phyloP scores from a whole-genome alignment of 2,329 filamentous ascomycete species.

The Dactylellina sp. region DNA sequence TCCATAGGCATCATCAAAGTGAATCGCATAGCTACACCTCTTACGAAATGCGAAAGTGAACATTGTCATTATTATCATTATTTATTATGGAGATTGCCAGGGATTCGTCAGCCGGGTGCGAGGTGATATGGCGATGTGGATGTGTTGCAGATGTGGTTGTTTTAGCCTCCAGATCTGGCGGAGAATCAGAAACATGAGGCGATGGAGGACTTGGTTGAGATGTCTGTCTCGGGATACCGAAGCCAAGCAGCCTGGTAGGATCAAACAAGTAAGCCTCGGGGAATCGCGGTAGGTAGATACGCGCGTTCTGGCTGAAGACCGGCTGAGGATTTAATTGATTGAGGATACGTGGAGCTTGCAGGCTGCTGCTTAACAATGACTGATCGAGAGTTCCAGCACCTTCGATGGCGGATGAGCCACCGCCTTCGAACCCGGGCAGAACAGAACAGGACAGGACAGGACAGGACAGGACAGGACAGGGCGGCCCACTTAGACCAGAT shows the following conservation, averaged over 20 bases:
- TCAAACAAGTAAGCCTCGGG: background rate
- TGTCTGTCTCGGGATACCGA: background rate
- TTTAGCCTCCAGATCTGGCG: background rate
- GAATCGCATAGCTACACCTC: too few relatives aligned
- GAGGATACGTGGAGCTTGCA: slow-evolving; percentile 50
- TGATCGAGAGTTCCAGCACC: slow-evolving; percentile 46
- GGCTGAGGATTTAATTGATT: background rate
- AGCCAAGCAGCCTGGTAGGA: background rate
- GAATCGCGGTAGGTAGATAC: background rate
- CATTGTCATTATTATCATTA: too few relatives aligned
- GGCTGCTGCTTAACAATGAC: slow-evolving; percentile 24
- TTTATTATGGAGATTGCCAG: too few relatives aligned
- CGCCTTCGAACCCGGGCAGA: background rate
- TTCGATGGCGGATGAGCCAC: slow-evolving; percentile 32
- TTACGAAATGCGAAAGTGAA: too few relatives aligned
- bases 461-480: too few relatives aligned
- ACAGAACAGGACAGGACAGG: too few relatives aligned
- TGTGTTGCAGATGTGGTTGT: slow-evolving; percentile 25
- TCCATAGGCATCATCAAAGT: too few relatives aligned
- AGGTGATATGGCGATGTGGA: background rate
- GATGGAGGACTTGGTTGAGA: background rate
- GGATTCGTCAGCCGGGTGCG: too few relatives aligned
- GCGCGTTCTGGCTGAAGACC: slow-evolving; percentile 15
- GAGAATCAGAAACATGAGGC: background rate
- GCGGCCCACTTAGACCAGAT: too few relatives aligned